Base-by-base conservation (phyloP, 352 stramenopile species). In the Phytophthora sp. region DNA sequence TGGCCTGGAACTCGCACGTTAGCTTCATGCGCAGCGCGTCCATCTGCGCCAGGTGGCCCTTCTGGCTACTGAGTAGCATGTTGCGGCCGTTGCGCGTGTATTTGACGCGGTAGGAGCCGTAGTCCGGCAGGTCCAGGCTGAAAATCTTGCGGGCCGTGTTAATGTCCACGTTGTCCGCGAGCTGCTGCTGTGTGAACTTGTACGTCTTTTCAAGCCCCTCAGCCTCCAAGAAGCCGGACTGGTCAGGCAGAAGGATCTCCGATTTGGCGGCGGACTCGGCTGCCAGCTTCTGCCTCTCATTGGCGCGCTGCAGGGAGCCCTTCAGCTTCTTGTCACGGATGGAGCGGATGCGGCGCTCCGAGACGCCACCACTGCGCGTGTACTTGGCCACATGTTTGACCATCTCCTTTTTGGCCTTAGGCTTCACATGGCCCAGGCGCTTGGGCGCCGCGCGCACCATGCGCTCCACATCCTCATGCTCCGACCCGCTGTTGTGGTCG, bases 191-290 rank as follows among this genome's bases (percentile, higher is more conserved):
- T 26, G 88, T 97, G 61, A 99, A 91, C 66, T 98, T 97, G 71
- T 98, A 96, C 45, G 97, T 99, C 65, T 92, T 90, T 71, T 99
- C 97, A 66, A 99, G 96, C 18, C 97, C 96, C 73, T 99, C 97
- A 0, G 94, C 78, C 66, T 99, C 96, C 26, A 99, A 57, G 24
- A 88, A 71, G 9, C 94, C 94, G 1, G 65, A 86, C 53, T 96
- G 75, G 38, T 88, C 84, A 7, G 95, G 90, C 52, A 98, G 73
- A 26, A 98, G 63, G 31, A 98, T 89, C 80, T 98, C 94, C 8
- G 89, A 85, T 63, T 92, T 95, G 71, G 93, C 93, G 2, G 94
- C 91, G 15, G 86, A 85, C 54, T 87, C 78, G 16, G 90, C 90
- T 5, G 94, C 93, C 23, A 96, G 76, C 63, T 91, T 77, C 41